Conservation (phyloP, 2,329 filamentous ascomycete genomes). For the Arthrobotrys entomopaga region DNA sequence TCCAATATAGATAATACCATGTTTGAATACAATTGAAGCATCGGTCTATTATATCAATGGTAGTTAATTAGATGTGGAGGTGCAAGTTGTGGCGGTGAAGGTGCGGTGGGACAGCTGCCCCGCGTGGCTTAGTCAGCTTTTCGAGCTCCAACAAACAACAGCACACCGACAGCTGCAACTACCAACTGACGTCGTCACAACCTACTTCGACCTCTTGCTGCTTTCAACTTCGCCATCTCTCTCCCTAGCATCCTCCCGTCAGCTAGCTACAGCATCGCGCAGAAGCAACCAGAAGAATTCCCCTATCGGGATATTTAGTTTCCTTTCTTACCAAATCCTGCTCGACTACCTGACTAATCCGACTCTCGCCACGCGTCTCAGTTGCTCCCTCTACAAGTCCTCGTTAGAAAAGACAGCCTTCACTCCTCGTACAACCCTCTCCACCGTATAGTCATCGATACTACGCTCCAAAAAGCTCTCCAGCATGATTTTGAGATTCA, state of each 20-base stretch:
- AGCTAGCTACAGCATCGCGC: not conserved
- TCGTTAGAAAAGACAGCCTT: not conserved
- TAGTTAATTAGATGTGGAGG: not conserved
- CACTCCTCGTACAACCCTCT: not conserved
- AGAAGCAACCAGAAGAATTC: slow-evolving; percentile 42
- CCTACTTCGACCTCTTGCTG: not conserved
- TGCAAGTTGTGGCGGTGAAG: slow-evolving; percentile 5
- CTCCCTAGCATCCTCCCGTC: not conserved
- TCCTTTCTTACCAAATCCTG: slow-evolving; percentile 17
- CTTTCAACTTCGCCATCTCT: not conserved
- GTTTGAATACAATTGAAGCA: no score
- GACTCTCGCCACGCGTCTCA: slow-evolving; percentile 28
- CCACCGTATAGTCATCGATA: not conserved
- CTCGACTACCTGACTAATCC: slow-evolving; percentile 44
- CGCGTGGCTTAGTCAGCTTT: slow-evolving; percentile 38
- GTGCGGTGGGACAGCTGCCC: slow-evolving; percentile 15
- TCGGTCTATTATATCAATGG: no score
- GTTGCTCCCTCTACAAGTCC: not conserved
- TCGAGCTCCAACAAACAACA: slow-evolving; percentile 18
- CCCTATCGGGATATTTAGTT: not conserved
- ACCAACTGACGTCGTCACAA: slow-evolving; percentile 51
- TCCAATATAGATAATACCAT: no score
- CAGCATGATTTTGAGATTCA: slow-evolving; percentile 83
- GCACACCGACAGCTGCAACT: slow-evolving; percentile 13
- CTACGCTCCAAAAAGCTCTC: slow-evolving; percentile 34